phyloP scores from a whole-genome alignment of 176 grass and related monocot genomes.

The Cenchrus fungigraminus region DNA sequence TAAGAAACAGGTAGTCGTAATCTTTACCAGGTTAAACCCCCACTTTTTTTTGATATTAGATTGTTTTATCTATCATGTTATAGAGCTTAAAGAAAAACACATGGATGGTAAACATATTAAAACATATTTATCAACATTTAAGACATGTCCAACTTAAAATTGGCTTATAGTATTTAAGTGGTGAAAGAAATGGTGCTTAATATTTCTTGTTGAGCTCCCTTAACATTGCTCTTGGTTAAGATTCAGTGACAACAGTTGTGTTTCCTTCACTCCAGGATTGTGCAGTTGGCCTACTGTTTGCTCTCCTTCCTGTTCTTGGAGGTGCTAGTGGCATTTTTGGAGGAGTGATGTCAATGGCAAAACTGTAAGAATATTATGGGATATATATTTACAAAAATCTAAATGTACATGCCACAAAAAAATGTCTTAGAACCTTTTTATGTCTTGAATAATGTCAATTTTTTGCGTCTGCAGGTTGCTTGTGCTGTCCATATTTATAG shows the following conservation, averaged over 20 bases:
- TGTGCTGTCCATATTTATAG: constrained; percentile 84
- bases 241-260: neutral
- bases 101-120: neutral
- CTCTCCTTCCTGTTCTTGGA: constrained; percentile 91
- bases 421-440: constrained; percentile 12
- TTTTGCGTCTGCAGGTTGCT: constrained; percentile 74
- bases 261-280: constrained; percentile 78
- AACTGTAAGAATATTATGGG: constrained; percentile 64
- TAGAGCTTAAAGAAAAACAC: constrained; percentile 12
- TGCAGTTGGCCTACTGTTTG: constrained; percentile 96
- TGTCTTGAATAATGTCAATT: constrained; percentile 27
- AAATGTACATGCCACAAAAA: constrained; percentile 11
- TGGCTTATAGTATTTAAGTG: neutral
- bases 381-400: constrained; percentile 20
- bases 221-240: constrained; percentile 8
- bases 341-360: constrained; percentile 94
- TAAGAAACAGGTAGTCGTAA: constrained; percentile 2
- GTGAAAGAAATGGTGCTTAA: neutral
- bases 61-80: constrained; percentile 11
- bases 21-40: constrained; percentile 16
- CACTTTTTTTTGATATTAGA: constrained; percentile 14
- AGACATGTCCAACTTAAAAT: neutral
- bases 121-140: neutral
- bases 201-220: constrained; percentile 3
- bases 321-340: constrained; percentile 84